Conservation (phyloP, 176 grass and related monocot species). For the Luzula sylvatica region DNA sequence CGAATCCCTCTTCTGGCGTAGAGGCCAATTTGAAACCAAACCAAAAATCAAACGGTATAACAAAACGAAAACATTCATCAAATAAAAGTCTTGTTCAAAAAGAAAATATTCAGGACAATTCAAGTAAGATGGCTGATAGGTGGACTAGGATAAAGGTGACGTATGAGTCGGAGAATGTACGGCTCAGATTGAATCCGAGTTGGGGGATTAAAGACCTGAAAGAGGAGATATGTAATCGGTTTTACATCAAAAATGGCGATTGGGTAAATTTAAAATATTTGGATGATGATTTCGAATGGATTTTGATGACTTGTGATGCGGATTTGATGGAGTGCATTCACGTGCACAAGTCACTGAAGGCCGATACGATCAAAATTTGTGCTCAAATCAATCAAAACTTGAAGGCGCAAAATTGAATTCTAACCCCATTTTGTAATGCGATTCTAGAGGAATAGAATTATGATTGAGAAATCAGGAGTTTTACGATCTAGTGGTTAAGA, state of each 20-base stretch:
- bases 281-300: constrained; percentile 93
- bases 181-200: constrained; percentile 56
- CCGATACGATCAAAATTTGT: constrained; percentile 77
- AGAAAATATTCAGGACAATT: constrained; percentile 21
- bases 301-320: constrained; percentile 85
- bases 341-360: constrained; percentile 59
- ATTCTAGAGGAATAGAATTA: constrained; percentile 1
- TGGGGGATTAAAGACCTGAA: constrained; percentile 59
- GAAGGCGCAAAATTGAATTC: background rate
- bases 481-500: background rate
- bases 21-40: constrained; percentile 11
- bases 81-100: constrained; percentile 21
- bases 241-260: constrained; percentile 38
- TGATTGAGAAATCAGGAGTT: constrained; percentile 1
- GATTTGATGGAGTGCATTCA: constrained; percentile 90
- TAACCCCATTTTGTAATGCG: background rate
- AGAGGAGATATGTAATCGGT: constrained; percentile 61
- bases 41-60: constrained; percentile 1
- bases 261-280: constrained; percentile 70
- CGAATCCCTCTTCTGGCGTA: constrained; percentile 35
- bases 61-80: constrained; percentile 22
- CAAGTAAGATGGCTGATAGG: constrained; percentile 20
- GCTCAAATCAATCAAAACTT: constrained; percentile 22
- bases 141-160: constrained; percentile 71
- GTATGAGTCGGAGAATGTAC: constrained; percentile 67